Evolutionary conservation across 495 filamentous ascomycete species (phyloP).

Genomic region (Penicillium longicatenatum): DNA sequence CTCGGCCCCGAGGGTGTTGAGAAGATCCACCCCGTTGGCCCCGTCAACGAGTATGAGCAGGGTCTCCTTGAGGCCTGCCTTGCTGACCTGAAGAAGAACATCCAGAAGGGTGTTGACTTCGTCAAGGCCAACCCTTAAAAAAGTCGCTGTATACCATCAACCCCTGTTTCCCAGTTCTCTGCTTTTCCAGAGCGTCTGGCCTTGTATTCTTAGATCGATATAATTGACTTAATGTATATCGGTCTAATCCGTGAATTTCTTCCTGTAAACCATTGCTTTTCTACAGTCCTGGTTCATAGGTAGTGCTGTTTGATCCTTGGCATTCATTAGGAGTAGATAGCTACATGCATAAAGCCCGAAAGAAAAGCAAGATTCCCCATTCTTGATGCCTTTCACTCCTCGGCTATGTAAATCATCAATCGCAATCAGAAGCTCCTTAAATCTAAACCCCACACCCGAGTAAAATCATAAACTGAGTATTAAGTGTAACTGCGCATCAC

Average conservation of each 20-base stretch:
- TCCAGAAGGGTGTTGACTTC: conserved; percentile 73
- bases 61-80: conserved; percentile 83
- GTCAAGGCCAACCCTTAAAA: conserved; percentile 70
- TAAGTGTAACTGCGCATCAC: conserved; percentile 56
- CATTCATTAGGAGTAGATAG: neutral
- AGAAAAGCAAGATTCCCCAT: neutral
- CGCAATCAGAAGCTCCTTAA: neutral
- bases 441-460: neutral
- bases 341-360: neutral
- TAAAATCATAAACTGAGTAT: conserved; percentile 27
- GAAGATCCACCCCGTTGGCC: conserved; percentile 84
- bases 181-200: conserved; percentile 7
- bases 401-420: neutral
- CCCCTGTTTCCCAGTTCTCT: neutral
- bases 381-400: conserved; percentile 2
- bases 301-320: too few relatives aligned
- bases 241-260: conserved; percentile 13
- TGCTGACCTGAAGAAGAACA: conserved; percentile 87
- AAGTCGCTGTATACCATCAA: conserved; percentile 23
- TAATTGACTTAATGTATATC: conserved; percentile 22
- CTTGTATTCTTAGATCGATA: conserved; percentile 28
- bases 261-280: too few relatives aligned
- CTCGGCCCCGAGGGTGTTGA: conserved; percentile 95
- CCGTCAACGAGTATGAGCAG: conserved; percentile 82
- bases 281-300: too few relatives aligned